phyloP scores from a whole-genome alignment of 257 asterid genomes.

The Solanum etuberosum region DNA sequence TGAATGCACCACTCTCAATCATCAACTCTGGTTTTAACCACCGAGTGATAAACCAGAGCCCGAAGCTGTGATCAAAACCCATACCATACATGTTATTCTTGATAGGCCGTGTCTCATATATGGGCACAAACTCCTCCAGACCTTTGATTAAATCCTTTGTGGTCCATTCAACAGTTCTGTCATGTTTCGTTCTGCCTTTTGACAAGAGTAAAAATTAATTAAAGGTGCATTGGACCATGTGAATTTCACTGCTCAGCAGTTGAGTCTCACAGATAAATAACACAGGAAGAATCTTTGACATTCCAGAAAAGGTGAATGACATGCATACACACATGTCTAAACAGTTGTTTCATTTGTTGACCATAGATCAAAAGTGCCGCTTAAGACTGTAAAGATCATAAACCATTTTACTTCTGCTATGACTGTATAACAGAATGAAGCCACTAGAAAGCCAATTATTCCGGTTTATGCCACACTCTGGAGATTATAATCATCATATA shows the following conservation, averaged over 20 bases:
- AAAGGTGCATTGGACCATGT: slow-evolving; percentile 2
- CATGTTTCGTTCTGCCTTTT: slow-evolving; percentile 99
- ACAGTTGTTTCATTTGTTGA: background rate
- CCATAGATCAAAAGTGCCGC: background rate
- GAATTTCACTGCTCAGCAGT: background rate
- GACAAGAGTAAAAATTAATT: slow-evolving; percentile 23
- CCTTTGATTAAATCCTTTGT: slow-evolving; percentile 70
- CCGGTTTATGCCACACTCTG: background rate
- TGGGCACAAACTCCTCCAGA: slow-evolving; percentile 85
- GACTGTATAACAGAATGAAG: background rate
- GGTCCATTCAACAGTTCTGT: slow-evolving; percentile 87
- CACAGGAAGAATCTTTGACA: background rate
- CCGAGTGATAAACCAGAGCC: slow-evolving; percentile 85
- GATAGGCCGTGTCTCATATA: slow-evolving; percentile 83
- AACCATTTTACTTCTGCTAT: background rate
- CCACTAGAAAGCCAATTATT: background rate
- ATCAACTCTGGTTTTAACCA: slow-evolving; percentile 87
- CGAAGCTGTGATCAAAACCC: slow-evolving; percentile 99
- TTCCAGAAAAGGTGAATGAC: background rate
- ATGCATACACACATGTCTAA: background rate
- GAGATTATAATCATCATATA: background rate
- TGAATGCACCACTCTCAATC: slow-evolving; percentile 98
- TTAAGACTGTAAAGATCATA: background rate
- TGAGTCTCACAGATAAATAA: background rate
- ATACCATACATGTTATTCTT: slow-evolving; percentile 88